Evolutionary conservation across 257 asterid genomes (phyloP).

Genomic region (Solanum piurae): DNA sequence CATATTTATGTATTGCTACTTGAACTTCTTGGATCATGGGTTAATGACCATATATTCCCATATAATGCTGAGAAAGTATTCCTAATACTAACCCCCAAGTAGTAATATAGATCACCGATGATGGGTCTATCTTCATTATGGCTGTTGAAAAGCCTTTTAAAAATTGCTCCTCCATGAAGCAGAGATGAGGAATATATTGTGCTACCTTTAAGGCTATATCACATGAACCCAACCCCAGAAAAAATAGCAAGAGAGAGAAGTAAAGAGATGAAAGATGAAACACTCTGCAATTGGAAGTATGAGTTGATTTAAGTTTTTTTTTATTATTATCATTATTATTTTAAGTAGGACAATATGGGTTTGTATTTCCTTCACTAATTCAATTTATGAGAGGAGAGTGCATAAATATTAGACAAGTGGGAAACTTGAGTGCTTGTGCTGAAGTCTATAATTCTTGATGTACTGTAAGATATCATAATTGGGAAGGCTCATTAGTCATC

Average conservation of each 20-base stretch:
- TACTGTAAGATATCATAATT: background rate
- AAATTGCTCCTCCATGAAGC: background rate
- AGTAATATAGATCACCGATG: background rate
- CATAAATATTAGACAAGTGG: background rate
- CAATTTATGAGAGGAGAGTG: background rate
- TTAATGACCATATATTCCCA: background rate
- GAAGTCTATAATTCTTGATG: background rate
- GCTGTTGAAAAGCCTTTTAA: background rate
- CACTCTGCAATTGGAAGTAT: background rate
- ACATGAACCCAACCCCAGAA: background rate
- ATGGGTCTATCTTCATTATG: background rate
- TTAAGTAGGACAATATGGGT: background rate
- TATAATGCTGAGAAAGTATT: background rate
- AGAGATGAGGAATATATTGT: background rate
- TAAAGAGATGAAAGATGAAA: background rate
- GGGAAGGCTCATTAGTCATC: background rate
- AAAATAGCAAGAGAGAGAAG: background rate
- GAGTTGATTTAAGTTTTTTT: background rate
- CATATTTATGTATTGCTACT: background rate
- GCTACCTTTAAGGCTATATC: background rate
- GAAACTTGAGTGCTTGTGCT: background rate
- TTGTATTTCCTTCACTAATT: background rate
- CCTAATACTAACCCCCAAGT: background rate
- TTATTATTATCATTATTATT: background rate
- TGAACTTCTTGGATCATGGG: background rate